Evolutionary conservation across 2,329 filamentous ascomycete species (phyloP), one percentile per base, ranked within the genome.

Genomic region (Scedosporium apiospermum): DNA sequence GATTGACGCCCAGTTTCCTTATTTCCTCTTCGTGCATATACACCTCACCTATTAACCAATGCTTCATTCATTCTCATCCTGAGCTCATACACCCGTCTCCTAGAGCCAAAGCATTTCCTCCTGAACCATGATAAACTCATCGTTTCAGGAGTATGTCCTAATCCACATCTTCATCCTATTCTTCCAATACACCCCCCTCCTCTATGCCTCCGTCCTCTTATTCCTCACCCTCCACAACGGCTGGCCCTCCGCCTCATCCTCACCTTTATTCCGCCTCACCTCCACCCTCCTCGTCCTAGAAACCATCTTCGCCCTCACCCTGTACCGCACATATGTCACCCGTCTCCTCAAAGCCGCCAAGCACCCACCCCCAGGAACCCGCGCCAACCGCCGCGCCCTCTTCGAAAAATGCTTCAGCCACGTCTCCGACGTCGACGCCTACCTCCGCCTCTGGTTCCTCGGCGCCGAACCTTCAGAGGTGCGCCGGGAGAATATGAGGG

Each of bases 401-500:
- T 88, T 89, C 68, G 72, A 78, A 60, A 78, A 78, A 46, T 85
- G 84, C 71, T 75, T 81, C 64, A 74, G 74, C 38, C 83, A 81
- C 66, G 77, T 88, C 3, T 75, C 81, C 0, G 79, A 85, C 65
- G 74, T 77, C 0, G 80, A 83, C 62, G 71, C 72, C 23, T 90
- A 88, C 68, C 66, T 91, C 51, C 77, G 75, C 58, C 77, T 78
- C 64, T 91, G 88, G 88, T 89, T 90, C 66, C 76, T 85, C n/a
- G 83, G 82, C 38, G 83, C 86, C 1, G 75, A 80, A 9, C 63
- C 76, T 1, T 71, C 76, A 18, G 84, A 87, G 41, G 84, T 91
- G 62, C 77, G 80, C 55, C 76, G 81, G n/a, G 86, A 89, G n/a
- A 89, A 90, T 67, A 72, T 90, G 61, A 80, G 78, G 66, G 84